Conservation (phyloP, 2,329 filamentous ascomycete genomes). For the Simplicillium aogashimaense region DNA sequence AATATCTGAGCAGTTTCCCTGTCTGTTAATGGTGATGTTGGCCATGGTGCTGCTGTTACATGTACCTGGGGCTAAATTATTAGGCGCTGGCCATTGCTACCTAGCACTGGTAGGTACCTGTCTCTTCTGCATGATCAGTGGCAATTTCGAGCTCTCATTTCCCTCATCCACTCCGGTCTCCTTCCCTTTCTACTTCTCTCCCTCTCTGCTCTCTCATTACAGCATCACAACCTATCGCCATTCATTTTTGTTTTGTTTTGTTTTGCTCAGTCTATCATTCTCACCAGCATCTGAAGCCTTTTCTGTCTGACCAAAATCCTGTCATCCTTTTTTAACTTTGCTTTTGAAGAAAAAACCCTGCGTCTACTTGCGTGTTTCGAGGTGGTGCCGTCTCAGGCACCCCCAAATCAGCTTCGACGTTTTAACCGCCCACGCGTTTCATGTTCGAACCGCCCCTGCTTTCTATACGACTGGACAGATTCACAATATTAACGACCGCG, state of each 20-base stretch:
- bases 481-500: too few species aligned
- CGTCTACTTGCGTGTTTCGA: too few species aligned
- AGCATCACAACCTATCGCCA: constrained; percentile 1
- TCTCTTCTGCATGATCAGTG: constrained; percentile 2
- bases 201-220: constrained; percentile 9
- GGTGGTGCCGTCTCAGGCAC: too few species aligned
- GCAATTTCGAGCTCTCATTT: neutral
- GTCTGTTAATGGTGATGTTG: neutral
- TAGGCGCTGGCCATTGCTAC: neutral
- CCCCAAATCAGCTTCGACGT: too few species aligned
- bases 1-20: neutral
- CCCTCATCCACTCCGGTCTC: constrained; percentile 12
- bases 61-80: too few species aligned
- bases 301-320: too few species aligned
- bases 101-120: neutral
- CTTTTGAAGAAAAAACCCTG: too few species aligned
- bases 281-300: neutral
- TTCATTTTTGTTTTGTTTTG: neutral
- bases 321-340: too few species aligned
- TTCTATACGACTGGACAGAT: too few species aligned
- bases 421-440: too few species aligned
- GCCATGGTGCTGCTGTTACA: too few species aligned
- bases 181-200: constrained; percentile 10
- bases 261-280: constrained; percentile 2
- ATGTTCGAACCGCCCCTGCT: too few species aligned